Base-by-base conservation (phyloP, 768 basidiomycete species). In the Mycena latifolia region DNA sequence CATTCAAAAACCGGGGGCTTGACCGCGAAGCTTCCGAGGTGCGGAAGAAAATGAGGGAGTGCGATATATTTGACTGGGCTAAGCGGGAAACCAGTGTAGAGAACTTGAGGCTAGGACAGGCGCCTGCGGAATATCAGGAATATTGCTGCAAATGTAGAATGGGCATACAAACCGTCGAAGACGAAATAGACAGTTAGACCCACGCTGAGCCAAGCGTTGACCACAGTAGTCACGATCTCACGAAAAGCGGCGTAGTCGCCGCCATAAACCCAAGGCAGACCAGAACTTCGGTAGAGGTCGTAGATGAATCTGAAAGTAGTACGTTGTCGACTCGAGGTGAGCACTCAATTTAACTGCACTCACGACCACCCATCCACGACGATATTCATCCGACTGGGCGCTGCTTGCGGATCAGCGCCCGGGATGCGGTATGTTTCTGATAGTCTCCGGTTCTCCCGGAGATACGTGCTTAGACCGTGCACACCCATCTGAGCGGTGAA, bases 291-390 rank as follows among this genome's bases (percentile, higher is more conserved):
- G 65, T 91, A 83, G 24, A 94, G 62, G 67, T 86, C 84, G 74
- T 89, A 94, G 65, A 95, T 92, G 77, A 95, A 93, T 39, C 93
- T 95, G 68, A 45, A 41, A 22, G 3, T 72, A 43, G 60, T 7
- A 58, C 51, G 61, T 67, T 45, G 59, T 28, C 64, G 28, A 54
- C 48, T 52, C 55, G 51, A 37, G 43, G 63, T 39, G 43, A 63
- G 58, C 61, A 25, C 29, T 63, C 37, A 61, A 43, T 53, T 25
- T 24, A 55, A 9, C 25, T 14, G 8, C 48, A 89, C 93, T 89
- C 76, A 95, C 93, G 93, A 94, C 92, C 90, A 93, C 48, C 87
- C 93, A 79, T 95, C 93, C 54, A 95, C 86, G 11, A 95, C 89
- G 64, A 94, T 79, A 33, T 86, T 80, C 22, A 84, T 80, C 55